Conservation (phyloP, 2,329 filamentous ascomycete species). For the Ascochyta pisi region DNA sequence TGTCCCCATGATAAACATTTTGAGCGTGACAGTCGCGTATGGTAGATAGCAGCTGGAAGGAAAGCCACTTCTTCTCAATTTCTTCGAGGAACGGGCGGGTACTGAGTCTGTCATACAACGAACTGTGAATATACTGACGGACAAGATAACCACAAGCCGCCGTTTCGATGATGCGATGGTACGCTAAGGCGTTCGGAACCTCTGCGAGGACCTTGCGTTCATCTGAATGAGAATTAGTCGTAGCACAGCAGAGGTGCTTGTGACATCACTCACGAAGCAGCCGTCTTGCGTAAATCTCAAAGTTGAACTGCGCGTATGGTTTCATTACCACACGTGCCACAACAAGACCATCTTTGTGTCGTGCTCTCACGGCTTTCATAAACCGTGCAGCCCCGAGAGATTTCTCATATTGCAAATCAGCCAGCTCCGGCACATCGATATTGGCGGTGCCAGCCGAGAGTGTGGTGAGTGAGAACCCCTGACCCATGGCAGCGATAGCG, state of each 20-base stretch:
- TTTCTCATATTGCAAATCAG: constrained; percentile 90
- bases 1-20: constrained; percentile 94
- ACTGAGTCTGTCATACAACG: constrained; percentile 92
- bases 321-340: constrained; percentile 96
- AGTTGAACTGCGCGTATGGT: constrained; percentile 80
- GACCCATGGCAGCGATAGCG: constrained; percentile 72
- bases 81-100: constrained; percentile 96
- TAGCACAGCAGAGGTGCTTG: not conserved
- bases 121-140: constrained; percentile 94
- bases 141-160: constrained; percentile 91
- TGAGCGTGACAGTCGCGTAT: constrained; percentile 88
- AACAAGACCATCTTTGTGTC: constrained; percentile 88
- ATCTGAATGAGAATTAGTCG: constrained; percentile 57
- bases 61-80: constrained; percentile 98
- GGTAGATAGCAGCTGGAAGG: constrained; percentile 92
- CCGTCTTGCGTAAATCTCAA: constrained; percentile 78
- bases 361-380: constrained; percentile 93
- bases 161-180: constrained; percentile 90
- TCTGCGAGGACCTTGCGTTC: constrained; percentile 81
- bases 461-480: constrained; percentile 93
- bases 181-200: constrained; percentile 88
- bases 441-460: constrained; percentile 90
- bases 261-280: constrained; percentile 70
- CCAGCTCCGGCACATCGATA: constrained; percentile 91
- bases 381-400: constrained; percentile 91